Evolutionary conservation across 192 early-diverging fungal genomes (phyloP).

Genomic region (Entomortierella chlamydospora): DNA sequence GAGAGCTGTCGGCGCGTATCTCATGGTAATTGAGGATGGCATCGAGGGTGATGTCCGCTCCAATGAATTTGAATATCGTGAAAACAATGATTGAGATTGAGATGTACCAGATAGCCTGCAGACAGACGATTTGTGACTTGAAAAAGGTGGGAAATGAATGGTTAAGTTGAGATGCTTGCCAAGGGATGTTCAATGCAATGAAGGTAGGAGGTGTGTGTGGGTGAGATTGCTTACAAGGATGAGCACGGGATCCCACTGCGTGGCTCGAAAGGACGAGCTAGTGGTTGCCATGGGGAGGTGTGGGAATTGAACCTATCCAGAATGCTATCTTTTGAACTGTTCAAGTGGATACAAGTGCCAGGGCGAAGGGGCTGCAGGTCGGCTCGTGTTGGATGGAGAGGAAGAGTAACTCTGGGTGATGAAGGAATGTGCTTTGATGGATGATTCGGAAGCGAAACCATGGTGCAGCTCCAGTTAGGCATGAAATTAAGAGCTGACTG

Average conservation of each 20-base stretch:
- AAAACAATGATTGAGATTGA: slow-evolving; percentile 47
- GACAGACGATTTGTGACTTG: slow-evolving; percentile 49
- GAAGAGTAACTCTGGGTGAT: no score
- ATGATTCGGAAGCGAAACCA: no score
- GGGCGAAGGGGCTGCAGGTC: no score
- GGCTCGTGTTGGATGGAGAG: no score
- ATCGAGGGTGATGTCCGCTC: slow-evolving; percentile 71
- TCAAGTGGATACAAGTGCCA: no score
- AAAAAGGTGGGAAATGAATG: neutral
- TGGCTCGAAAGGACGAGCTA: slow-evolving; percentile 37
- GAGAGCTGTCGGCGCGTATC: slow-evolving; percentile 68
- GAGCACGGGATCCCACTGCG: slow-evolving; percentile 53
- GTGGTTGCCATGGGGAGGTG: slow-evolving; percentile 20
- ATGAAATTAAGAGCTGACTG: no score
- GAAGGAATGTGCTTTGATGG: no score
- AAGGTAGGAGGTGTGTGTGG: no score
- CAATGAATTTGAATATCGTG: slow-evolving; percentile 51
- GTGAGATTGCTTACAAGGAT: slow-evolving; percentile 28
- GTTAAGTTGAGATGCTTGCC: neutral
- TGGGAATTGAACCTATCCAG: no score
- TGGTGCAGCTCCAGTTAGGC: no score
- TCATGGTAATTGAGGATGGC: slow-evolving; percentile 72
- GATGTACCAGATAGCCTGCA: slow-evolving; percentile 47
- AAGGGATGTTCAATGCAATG: no score
- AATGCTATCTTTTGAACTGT: no score